phyloP scores from a whole-genome alignment of 148 eudicot genomes.

The Amaranthus palmeri region DNA sequence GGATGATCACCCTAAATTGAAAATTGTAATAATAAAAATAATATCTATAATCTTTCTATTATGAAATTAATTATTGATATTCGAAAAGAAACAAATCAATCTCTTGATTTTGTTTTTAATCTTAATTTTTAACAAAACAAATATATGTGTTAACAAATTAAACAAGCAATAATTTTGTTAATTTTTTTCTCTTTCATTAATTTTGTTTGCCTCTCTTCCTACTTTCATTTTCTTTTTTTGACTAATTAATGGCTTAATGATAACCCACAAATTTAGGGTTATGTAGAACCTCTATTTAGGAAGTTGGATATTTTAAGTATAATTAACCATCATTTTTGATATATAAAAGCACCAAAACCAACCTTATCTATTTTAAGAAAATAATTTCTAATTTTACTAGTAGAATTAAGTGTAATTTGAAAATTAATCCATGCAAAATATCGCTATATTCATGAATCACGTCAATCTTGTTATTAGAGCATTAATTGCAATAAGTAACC shows the following conservation, averaged over 20 bases:
- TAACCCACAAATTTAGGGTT: conserved; percentile 19
- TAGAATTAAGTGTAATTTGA: too few species aligned
- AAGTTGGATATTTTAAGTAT: background rate
- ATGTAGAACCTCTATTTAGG: background rate
- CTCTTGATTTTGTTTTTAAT: background rate
- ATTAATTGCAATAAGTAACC: too few species aligned
- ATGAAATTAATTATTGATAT: too few species aligned
- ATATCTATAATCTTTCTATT: too few species aligned
- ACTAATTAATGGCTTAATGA: conserved; percentile 2
- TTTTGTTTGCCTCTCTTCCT: background rate
- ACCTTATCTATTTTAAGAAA: too few species aligned
- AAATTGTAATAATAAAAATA: too few species aligned
- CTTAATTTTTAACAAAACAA: background rate
- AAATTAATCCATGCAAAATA: too few species aligned
- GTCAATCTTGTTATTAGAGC: too few species aligned
- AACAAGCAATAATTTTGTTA: background rate
- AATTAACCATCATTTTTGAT: background rate
- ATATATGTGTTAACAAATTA: background rate
- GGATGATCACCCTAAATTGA: too few species aligned
- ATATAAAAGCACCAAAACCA: background rate
- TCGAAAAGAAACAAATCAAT: background rate
- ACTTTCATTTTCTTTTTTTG: background rate
- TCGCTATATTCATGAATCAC: too few species aligned
- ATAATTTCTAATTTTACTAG: too few species aligned
- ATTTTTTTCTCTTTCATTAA: conserved; percentile 15